Conservation (phyloP, 768 basidiomycete genomes). For the Suillus sp. region DNA sequence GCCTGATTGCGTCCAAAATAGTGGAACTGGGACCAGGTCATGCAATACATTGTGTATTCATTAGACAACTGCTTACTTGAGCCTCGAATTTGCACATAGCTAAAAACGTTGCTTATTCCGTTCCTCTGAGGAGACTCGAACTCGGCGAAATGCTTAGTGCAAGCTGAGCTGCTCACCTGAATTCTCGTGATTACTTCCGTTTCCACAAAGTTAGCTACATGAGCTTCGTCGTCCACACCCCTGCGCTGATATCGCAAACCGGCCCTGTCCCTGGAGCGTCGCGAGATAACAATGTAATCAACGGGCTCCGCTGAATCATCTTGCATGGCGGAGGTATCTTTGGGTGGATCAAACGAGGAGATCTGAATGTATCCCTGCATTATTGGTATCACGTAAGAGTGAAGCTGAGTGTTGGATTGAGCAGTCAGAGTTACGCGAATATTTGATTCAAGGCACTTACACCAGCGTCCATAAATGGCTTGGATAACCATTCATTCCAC, state of each 20-base stretch:
- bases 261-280: conserved; percentile 86
- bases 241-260: conserved; percentile 93
- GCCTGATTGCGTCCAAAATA: conserved; percentile 91
- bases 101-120: conserved; percentile 74
- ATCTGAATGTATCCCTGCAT: conserved; percentile 93
- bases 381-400: conserved; percentile 85
- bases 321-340: conserved; percentile 38
- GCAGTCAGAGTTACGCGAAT: background rate
- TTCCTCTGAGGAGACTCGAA: conserved; percentile 55
- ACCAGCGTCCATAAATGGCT: conserved; percentile 85
- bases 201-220: conserved; percentile 96
- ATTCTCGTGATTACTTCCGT: conserved; percentile 88
- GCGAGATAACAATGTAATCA: conserved; percentile 81
- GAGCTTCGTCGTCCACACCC: conserved; percentile 90
- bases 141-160: background rate
- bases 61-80: conserved; percentile 58
- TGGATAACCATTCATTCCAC: conserved; percentile 93
- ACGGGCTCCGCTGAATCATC: conserved; percentile 46
- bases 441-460: conserved; percentile 43
- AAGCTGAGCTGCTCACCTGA: conserved; percentile 50
- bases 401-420: conserved; percentile 49
- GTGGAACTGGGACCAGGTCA: conserved; percentile 59
- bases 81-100: conserved; percentile 89
- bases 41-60: conserved; percentile 2
- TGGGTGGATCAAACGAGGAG: conserved; percentile 63